These are phyloP conservation scores for Petrea volubilis DNA, from an alignment of 257 asterid species.

Conservation along the genomic window DNA sequence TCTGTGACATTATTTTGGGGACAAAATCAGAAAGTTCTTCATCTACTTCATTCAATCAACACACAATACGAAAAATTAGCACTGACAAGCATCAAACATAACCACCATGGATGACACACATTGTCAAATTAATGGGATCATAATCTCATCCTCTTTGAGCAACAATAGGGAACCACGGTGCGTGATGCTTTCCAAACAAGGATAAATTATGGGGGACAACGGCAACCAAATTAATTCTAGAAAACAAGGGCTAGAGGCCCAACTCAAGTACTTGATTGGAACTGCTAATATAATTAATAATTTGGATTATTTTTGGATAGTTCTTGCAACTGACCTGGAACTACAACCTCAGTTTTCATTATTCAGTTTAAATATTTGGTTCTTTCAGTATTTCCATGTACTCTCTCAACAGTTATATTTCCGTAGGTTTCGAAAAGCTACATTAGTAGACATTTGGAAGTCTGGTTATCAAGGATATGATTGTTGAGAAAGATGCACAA, in stretches of 20 bases:
- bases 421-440: neutral
- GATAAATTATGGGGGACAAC: slow-evolving; percentile 1
- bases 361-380: neutral
- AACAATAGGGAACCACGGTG: neutral
- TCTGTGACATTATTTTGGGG: slow-evolving; percentile 45
- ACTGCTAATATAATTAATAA: neutral
- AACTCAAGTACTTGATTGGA: neutral
- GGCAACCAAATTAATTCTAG: neutral
- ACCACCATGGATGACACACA: neutral
- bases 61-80: neutral
- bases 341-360: neutral
- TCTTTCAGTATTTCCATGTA: neutral
- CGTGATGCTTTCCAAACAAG: neutral
- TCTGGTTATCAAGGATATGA: neutral
- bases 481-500: neutral
- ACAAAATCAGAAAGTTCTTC: slow-evolving; percentile 12
- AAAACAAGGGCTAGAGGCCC: neutral
- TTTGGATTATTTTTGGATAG: neutral
- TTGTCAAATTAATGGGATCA: slow-evolving; percentile 8
- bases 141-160: neutral
- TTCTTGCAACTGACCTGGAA: neutral
- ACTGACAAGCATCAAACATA: slow-evolving; percentile 4
- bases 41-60: slow-evolving; percentile 7
- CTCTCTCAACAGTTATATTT: neutral
- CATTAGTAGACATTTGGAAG: neutral